Evolutionary conservation across 805 yeast species (phyloP), one percentile per base, ranked within the genome.

Genomic region (Ogataea pini): DNA sequence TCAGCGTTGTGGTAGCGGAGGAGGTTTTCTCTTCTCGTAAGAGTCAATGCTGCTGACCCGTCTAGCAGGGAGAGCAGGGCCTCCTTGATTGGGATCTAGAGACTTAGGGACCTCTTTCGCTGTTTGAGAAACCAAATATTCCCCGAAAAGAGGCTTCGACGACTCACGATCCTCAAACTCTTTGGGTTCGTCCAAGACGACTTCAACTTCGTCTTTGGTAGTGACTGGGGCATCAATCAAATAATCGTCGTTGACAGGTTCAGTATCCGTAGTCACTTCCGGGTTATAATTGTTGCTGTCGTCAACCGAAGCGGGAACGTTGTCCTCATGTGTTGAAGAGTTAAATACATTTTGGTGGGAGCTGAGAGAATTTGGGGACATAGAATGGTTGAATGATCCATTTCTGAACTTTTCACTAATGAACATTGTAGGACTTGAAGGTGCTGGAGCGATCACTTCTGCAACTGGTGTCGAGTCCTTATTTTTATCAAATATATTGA

Each of bases 391-490:
- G 9, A 37, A 2, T 17, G 58, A 36, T 20, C 50, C 45, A 19
- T 42, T 45, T 25, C 52, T 55, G 37, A 60, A 55, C 16, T 49
- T 52, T 17, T 62, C 66, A 42, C 46, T 56, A 18, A 60, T 52
- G 32, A 61, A 61, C 64, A 60, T 60, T 24, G 58, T 52, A 3
- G 65, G 63, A 44, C 49, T 40, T 44, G 65, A 33, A 36, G 57
- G 40, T 8, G 53, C n/a, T 8, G 31, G 44, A 28, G 39, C 12
- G 25, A 38, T 45, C 2, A 14, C 27, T 18, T 45, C 47, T 13
- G 40, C 48, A 16, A n/a, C 32, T 24, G 10, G 19, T 13, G 20
- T 18, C 3, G 28, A 20, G 22, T 48, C 51, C 7, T n/a, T 32
- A 7, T 28, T 17, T n/a, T 18, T 43, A 8, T 48, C 51, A 5